Conservation (phyloP, 306 rosid species). For the Cajanus cajan region DNA sequence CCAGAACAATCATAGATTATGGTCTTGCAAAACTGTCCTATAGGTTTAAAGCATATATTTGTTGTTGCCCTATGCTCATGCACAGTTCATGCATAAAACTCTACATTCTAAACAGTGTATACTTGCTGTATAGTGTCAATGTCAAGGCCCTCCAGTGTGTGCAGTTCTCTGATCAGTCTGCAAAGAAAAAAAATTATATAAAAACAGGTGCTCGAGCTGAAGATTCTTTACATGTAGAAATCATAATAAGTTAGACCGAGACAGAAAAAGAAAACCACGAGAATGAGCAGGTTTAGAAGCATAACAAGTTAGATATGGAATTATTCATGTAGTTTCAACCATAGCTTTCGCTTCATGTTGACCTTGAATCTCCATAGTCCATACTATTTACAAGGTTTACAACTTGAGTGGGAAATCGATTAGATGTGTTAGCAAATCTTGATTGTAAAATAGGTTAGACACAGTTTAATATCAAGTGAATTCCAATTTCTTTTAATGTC, state of each 20-base stretch:
- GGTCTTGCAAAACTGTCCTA: not conserved
- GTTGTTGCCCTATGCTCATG: not conserved
- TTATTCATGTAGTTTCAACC: no score
- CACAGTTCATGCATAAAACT: not conserved
- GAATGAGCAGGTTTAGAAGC: no score
- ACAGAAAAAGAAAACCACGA: no score
- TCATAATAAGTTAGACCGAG: no score
- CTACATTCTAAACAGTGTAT: slow-evolving; percentile 51
- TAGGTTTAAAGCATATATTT: not conserved
- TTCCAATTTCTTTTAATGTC: not conserved
- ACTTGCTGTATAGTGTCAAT: slow-evolving; percentile 67
- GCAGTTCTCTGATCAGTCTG: slow-evolving; percentile 72
- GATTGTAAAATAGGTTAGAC: not conserved
- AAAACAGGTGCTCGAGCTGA: no score
- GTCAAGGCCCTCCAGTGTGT: slow-evolving; percentile 70
- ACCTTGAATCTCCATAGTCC: no score
- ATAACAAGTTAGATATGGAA: no score
- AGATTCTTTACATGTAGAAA: no score
- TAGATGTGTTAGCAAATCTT: not conserved
- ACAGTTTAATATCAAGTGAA: not conserved
- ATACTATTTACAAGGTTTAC: no score
- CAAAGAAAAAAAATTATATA: not conserved
- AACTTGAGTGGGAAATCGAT: not conserved
- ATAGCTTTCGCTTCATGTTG: no score
- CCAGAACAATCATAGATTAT: not conserved